These are phyloP conservation scores for Porogramme epimiltina DNA, from an alignment of 1,284 basidiomycete species.

Conservation along the genomic window DNA sequence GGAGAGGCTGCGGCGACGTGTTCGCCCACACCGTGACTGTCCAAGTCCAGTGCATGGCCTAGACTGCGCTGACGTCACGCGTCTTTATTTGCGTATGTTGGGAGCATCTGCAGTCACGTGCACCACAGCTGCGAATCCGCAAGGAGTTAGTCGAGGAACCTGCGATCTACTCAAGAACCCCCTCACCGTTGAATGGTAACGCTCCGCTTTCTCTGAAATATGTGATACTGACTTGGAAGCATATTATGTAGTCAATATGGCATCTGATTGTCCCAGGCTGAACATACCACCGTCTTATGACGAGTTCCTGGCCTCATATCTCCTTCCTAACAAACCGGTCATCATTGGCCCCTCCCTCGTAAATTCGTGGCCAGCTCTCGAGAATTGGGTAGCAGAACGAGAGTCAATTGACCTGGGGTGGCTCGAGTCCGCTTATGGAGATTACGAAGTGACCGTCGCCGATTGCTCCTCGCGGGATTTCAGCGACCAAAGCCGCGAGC, in stretches of 20 bases:
- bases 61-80: no score
- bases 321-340: conserved; percentile 31
- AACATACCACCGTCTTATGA: conserved; percentile 22
- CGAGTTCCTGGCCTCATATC: conserved; percentile 26
- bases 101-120: no score
- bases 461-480: conserved; percentile 31
- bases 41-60: background rate
- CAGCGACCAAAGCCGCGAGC: conserved; percentile 30
- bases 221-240: no score
- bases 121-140: no score
- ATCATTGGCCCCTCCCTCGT: conserved; percentile 27
- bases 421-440: conserved; percentile 24
- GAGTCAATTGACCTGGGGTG: conserved; percentile 26
- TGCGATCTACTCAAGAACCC: no score
- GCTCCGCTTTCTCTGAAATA: no score
- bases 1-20: no score
- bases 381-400: background rate
- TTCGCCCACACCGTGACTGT: background rate
- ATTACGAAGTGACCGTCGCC: conserved; percentile 27
- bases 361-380: conserved; percentile 25
- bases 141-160: no score
- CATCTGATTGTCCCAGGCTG: background rate
- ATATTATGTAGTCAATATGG: no score
- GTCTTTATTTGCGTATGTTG: no score
- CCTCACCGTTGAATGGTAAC: no score